These are phyloP conservation scores for Bipolaris zeicola DNA, from an alignment of 2,329 filamentous ascomycete species.

Conservation along the genomic window DNA sequence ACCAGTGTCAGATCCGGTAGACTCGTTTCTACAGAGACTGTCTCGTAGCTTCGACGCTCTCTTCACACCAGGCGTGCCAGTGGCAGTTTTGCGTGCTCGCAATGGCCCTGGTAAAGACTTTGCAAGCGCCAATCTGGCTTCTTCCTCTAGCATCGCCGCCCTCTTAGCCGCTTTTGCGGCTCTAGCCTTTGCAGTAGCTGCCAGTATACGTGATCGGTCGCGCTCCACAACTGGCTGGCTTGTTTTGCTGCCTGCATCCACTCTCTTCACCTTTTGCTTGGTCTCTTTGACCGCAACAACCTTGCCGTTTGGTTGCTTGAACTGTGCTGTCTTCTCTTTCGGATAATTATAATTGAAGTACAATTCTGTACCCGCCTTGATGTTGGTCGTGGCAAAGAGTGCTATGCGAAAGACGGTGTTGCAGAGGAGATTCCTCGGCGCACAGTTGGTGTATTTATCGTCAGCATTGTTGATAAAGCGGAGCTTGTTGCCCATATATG, in stretches of 20 bases:
- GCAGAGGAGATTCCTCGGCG: slow-evolving; percentile 71
- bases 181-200: slow-evolving; percentile 19
- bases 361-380: slow-evolving; percentile 74
- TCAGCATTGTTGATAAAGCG: slow-evolving; percentile 82
- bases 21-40: not conserved
- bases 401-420: slow-evolving; percentile 77
- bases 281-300: slow-evolving; percentile 18
- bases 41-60: not conserved
- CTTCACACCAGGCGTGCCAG: not conserved
- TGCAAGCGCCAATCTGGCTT: not conserved
- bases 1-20: slow-evolving; percentile 4
- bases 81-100: slow-evolving; percentile 18
- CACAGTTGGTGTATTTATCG: slow-evolving; percentile 62
- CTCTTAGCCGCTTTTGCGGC: slow-evolving; percentile 21
- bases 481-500: slow-evolving; percentile 77
- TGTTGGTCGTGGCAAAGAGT: slow-evolving; percentile 70
- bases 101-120: not conserved
- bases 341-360: slow-evolving; percentile 76
- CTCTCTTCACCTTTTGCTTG: slow-evolving; percentile 13
- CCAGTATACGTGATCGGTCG: slow-evolving; percentile 2
- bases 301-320: slow-evolving; percentile 28
- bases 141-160: slow-evolving; percentile 10
- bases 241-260: slow-evolving; percentile 1
- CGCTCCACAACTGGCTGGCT: slow-evolving; percentile 1
- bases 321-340: slow-evolving; percentile 26